phyloP scores from a whole-genome alignment of 371 early-diverging fungal genomes.

The Mortierella sp. region DNA sequence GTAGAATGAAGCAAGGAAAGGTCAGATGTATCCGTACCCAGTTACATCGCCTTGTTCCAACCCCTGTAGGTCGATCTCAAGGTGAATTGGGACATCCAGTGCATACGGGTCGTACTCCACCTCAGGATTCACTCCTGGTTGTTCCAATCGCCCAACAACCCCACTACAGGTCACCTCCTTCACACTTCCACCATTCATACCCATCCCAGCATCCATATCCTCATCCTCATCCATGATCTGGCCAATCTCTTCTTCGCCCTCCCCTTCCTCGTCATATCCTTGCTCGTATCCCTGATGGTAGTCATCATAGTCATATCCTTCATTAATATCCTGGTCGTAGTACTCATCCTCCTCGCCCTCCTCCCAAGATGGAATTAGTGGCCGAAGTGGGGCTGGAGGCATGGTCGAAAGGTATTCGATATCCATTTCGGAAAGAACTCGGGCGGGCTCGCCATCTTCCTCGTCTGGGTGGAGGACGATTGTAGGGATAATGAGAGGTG shows the following conservation, averaged over 20 bases:
- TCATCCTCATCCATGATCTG: constrained; percentile 5
- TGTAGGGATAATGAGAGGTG: constrained; percentile 27
- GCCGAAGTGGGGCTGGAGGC: constrained; percentile 39
- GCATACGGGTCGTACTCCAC: constrained; percentile 19
- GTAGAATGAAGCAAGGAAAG: neutral
- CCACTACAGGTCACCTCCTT: neutral
- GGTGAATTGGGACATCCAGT: constrained; percentile 23
- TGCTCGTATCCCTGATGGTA: constrained; percentile 14
- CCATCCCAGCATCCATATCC: neutral
- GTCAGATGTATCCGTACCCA: constrained; percentile 16
- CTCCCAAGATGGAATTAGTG: constrained; percentile 33
- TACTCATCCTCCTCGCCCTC: constrained; percentile 29
- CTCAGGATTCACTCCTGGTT: neutral
- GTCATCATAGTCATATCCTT: constrained; percentile 24
- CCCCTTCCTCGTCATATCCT: constrained; percentile 3
- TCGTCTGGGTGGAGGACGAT: constrained; percentile 55
- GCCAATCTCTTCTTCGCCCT: neutral
- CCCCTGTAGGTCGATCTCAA: constrained; percentile 21
- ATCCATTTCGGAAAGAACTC: constrained; percentile 39
- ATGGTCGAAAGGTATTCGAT: constrained; percentile 53
- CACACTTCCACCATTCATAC: neutral
- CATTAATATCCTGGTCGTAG: constrained; percentile 17
- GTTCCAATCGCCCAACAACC: neutral
- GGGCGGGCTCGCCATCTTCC: constrained; percentile 42
- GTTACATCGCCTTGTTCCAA: constrained; percentile 12